phyloP scores from a whole-genome alignment of 2,329 filamentous ascomycete genomes.

The Colletotrichum lindemuthianum region DNA sequence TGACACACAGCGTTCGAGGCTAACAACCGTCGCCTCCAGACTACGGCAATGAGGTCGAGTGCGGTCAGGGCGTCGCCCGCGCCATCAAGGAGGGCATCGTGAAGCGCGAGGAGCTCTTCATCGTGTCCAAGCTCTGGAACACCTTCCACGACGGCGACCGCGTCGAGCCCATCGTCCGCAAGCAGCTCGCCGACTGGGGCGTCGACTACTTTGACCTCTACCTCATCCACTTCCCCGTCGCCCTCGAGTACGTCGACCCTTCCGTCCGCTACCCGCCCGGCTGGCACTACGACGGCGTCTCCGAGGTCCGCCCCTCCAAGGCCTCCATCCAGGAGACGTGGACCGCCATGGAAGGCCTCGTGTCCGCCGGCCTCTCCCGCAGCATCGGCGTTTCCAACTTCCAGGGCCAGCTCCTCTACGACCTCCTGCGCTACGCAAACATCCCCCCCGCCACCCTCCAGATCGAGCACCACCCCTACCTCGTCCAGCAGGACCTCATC shows the following conservation, averaged over 20 bases:
- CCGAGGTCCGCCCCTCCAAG: conserved; percentile 70
- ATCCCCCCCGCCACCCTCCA: conserved; percentile 81
- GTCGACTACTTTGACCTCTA: conserved; percentile 92
- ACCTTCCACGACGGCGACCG: conserved; percentile 85
- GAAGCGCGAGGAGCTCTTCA: conserved; percentile 88
- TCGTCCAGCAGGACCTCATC: conserved; percentile 78
- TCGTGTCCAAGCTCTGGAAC: conserved; percentile 94
- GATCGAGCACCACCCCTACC: conserved; percentile 91
- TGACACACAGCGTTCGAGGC: neutral
- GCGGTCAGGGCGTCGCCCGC: conserved; percentile 78
- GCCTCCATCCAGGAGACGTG: conserved; percentile 84
- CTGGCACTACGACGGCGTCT: conserved; percentile 74
- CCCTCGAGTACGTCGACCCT: conserved; percentile 87
- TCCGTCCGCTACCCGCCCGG: conserved; percentile 81
- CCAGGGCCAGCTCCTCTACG: conserved; percentile 80
- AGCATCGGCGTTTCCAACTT: conserved; percentile 88
- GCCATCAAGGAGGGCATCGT: conserved; percentile 85
- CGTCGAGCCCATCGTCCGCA: conserved; percentile 79
- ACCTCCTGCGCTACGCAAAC: conserved; percentile 80
- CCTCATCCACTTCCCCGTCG: conserved; percentile 89
- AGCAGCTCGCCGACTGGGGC: conserved; percentile 84
- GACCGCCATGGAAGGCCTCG: conserved; percentile 80
- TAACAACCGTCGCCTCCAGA: conserved; percentile 57
- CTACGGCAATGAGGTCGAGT: conserved; percentile 85
- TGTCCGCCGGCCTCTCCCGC: conserved; percentile 73